These are phyloP conservation scores for Abelmoschus esculentus DNA, from an alignment of 345 rosid species.

Conservation along the genomic window DNA sequence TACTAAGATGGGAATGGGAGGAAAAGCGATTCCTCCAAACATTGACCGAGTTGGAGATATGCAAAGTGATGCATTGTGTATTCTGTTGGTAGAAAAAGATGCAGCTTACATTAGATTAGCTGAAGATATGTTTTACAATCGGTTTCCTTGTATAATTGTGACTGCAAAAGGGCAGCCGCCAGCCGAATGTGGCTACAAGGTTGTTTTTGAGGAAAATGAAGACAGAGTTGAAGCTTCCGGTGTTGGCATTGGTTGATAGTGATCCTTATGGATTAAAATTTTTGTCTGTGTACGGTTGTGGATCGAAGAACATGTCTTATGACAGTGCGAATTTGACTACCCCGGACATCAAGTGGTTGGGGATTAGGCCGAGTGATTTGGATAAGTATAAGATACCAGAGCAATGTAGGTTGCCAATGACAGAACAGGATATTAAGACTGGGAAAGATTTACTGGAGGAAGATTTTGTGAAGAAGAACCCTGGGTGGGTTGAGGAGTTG, in stretches of 20 bases:
- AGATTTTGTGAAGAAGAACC: conserved; percentile 98
- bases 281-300: conserved; percentile 88
- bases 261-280: conserved; percentile 94
- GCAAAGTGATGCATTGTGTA: conserved; percentile 84
- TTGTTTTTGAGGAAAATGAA: conserved; percentile 92
- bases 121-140: conserved; percentile 86
- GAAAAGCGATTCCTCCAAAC: conserved; percentile 94
- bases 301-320: conserved; percentile 97
- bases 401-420: conserved; percentile 92
- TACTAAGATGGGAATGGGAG: conserved; percentile 99
- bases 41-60: conserved; percentile 92
- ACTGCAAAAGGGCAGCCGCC: conserved; percentile 96
- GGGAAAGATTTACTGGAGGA: conserved; percentile 93
- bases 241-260: conserved; percentile 90
- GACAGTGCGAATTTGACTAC: conserved; percentile 94
- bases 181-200: conserved; percentile 96
- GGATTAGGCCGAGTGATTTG: conserved; percentile 87
- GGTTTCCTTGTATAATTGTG: conserved; percentile 91
- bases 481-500: conserved; percentile 96
- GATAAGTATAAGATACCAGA: conserved; percentile 88
- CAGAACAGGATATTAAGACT: conserved; percentile 97
- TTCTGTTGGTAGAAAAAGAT: conserved; percentile 84
- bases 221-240: conserved; percentile 82
- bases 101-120: conserved; percentile 93
- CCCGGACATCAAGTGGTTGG: conserved; percentile 93